Conservation (phyloP, 2,329 filamentous ascomycete genomes). For the Cercospora sp. region DNA sequence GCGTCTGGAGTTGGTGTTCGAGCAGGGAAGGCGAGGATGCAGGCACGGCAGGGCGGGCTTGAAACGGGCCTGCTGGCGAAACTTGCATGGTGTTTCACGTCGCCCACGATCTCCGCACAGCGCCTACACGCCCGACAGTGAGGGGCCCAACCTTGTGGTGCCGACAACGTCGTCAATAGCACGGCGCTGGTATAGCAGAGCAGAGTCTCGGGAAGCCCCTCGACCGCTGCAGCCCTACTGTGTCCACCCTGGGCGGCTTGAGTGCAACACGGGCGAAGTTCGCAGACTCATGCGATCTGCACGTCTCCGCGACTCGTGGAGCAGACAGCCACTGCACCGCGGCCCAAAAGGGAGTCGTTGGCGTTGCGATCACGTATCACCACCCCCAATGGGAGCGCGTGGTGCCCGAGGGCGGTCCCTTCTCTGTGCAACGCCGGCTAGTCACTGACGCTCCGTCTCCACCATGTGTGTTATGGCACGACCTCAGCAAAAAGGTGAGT, state of each 20-base stretch:
- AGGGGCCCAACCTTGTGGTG: not conserved
- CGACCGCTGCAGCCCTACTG: slow-evolving; percentile 16
- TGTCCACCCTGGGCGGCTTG: not conserved
- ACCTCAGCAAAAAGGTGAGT: not conserved
- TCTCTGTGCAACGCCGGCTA: slow-evolving; percentile 14
- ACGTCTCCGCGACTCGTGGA: slow-evolving; percentile 14
- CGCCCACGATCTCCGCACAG: slow-evolving; percentile 1
- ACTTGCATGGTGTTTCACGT: slow-evolving; percentile 22
- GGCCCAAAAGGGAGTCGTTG: slow-evolving; percentile 10
- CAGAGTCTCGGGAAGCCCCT: not conserved
- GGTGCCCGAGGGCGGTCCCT: slow-evolving; percentile 9
- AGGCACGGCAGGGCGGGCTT: slow-evolving; percentile 10
- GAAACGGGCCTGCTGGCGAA: slow-evolving; percentile 22
- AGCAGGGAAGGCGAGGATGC: slow-evolving; percentile 14
- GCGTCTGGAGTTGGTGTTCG: slow-evolving; percentile 17
- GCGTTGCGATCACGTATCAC: slow-evolving; percentile 3
- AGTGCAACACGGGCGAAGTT: slow-evolving; percentile 1
- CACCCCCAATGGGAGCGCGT: not conserved
- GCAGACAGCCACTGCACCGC: slow-evolving; percentile 7
- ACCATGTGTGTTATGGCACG: slow-evolving; percentile 6
- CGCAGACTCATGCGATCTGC: slow-evolving; percentile 17
- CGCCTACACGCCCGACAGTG: not conserved
- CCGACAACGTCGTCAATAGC: not conserved
- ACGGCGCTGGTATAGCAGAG: slow-evolving; percentile 4
- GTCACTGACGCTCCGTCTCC: slow-evolving; percentile 1